Evolutionary conservation across 306 rosid genomes (phyloP), one percentile per base, ranked within the genome.

Genomic region (Cucumis sativus): DNA sequence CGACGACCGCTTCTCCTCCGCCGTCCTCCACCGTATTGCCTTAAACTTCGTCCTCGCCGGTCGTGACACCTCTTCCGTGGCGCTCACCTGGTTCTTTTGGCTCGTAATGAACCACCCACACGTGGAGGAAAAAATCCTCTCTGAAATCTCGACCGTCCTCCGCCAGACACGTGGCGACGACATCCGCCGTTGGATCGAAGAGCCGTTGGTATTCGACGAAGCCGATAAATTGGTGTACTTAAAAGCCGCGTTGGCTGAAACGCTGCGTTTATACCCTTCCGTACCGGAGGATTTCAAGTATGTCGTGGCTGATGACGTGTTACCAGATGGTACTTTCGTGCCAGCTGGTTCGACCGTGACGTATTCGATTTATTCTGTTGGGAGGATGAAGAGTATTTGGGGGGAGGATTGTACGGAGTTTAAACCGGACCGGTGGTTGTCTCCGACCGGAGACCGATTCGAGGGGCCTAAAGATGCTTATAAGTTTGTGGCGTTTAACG

Each of bases 1-100:
- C 65, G 85, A 75, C 1, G 49, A 84, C 37, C 79, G 74, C 6
- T 81, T 92, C 30, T 72, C 84, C 7, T 7, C 76, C 45, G 33
- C 79, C 5, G 88, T 84, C 8, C 90, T 95, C 28, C 91, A 88
- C 7, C 95, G 81, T 14, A 90, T 95, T 15, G 97, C 98, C 0
- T 80, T 95, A 41, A 95, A 95, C 85, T 95, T 95, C 82, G 88
- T 95, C 80, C 97, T 95, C 67, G 98, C 98, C 59, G 98, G 98
- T 1, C 89, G 98, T 18, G 98, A 95, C 91, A 95, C 98, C 4
- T 92, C 98, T 0, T 95, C 98, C 0, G 98, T 95, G 39, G 98
- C 98, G 0, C 89, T 95, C 52, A 88, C 93, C 82, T 95, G 98
- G 98, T 92, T 95, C 86, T 95, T 95, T 86, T 88, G 90, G 93